Evolutionary conservation across 345 rosid species (phyloP), one percentile per base, ranked within the genome.

Genomic region (Adansonia digitata): DNA sequence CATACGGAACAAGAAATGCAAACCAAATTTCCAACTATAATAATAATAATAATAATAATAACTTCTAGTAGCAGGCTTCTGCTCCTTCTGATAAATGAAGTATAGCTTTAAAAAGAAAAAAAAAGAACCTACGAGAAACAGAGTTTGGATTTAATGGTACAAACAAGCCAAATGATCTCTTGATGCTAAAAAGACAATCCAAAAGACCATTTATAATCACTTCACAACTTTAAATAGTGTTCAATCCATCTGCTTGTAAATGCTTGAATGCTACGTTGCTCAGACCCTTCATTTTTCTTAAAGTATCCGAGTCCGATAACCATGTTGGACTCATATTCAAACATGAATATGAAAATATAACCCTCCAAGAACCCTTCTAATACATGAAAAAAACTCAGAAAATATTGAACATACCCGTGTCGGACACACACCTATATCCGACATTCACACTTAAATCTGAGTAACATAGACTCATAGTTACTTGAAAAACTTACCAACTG

Each of bases 401-500:
- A n/a, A n/a, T n/a, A n/a, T n/a, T n/a, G n/a, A n/a, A n/a, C n/a
- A n/a, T n/a, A n/a, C n/a, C n/a, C n/a, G n/a, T n/a, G n/a, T n/a
- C n/a, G n/a, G n/a, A n/a, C n/a, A n/a, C n/a, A n/a, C n/a, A n/a
- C n/a, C n/a, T n/a, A n/a, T n/a, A n/a, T n/a, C n/a, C n/a, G n/a
- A n/a, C n/a, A n/a, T n/a, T n/a, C n/a, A n/a, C n/a, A n/a, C n/a
- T n/a, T n/a, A n/a, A n/a, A n/a, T n/a, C n/a, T n/a, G n/a, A n/a
- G n/a, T n/a, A n/a, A n/a, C n/a, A n/a, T n/a, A n/a, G n/a, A n/a
- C n/a, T 46, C 37, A 65, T 56, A 68, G 63, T 73, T 43, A 42
- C 31, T 71, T 43, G 53, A 71, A 79, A 79, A 59, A 73, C 88
- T 81, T 85, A 90, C 94, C 90, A 39, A 14, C 74, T 42, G 61